Percentiles rank a stretch among this genome's conserved stretches.
Evolutionary conservation across 345 rosid species (phyloP).

Genomic region (Nephelium lappaceum): DNA sequence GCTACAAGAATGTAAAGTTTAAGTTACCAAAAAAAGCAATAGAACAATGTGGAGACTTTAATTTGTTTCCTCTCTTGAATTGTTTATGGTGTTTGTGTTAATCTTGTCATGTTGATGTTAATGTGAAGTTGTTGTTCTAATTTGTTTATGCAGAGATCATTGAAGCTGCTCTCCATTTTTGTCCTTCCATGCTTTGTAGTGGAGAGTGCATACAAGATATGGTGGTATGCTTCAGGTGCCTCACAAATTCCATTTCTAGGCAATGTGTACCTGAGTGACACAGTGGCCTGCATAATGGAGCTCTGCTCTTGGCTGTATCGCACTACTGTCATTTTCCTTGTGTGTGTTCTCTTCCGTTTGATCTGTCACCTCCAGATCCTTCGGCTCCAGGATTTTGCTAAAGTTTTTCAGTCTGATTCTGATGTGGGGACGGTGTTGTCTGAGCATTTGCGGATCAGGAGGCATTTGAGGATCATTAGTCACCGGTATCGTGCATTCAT

Average conservation of each 20-base stretch:
- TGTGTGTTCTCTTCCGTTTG: constrained; percentile 83
- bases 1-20: constrained; percentile 6
- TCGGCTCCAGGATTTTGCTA: constrained; percentile 81
- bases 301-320: constrained; percentile 92
- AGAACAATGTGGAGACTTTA: neutral
- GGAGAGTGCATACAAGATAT: constrained; percentile 81
- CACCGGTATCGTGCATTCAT: constrained; percentile 76
- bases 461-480: constrained; percentile 86
- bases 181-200: constrained; percentile 76
- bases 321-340: constrained; percentile 73
- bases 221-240: constrained; percentile 98
- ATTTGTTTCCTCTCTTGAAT: neutral
- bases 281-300: constrained; percentile 82
- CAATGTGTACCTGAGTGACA: constrained; percentile 70
- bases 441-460: constrained; percentile 86
- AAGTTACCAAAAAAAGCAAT: neutral
- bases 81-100: neutral
- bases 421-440: constrained; percentile 71
- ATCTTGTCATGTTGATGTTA: no score
- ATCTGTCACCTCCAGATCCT: constrained; percentile 95
- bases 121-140: neutral
- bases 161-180: constrained; percentile 68
- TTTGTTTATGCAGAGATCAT: constrained; percentile 68
- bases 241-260: constrained; percentile 89
- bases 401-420: constrained; percentile 68